Evolutionary conservation across 768 basidiomycete genomes (phyloP).

Genomic region (Tylopilus subfusipes): DNA sequence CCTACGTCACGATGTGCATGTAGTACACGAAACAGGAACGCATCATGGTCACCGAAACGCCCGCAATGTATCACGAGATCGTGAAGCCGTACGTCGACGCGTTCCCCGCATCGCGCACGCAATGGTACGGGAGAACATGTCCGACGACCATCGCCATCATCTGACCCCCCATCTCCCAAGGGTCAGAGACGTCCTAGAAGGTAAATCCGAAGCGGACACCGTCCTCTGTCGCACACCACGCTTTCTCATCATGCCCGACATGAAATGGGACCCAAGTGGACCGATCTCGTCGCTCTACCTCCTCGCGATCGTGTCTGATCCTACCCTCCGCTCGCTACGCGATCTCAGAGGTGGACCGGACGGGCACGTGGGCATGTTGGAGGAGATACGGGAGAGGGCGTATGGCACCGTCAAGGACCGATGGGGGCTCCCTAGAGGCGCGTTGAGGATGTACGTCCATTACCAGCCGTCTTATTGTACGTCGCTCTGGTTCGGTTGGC

Average conservation of each 20-base stretch:
- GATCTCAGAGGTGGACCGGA: conserved; percentile 52
- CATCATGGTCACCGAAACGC: conserved; percentile 79
- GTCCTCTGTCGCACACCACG: conserved; percentile 60
- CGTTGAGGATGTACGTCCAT: conserved; percentile 80
- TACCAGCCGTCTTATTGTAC: conserved; percentile 96
- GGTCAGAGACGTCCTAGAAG: conserved; percentile 82
- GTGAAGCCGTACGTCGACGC: conserved; percentile 77
- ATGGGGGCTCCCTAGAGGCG: conserved; percentile 63
- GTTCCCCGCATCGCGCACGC: conserved; percentile 71
- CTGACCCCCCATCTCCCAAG: conserved; percentile 36
- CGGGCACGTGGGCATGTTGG: conserved; percentile 64
- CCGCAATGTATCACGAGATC: conserved; percentile 62
- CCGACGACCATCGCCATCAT: background rate
- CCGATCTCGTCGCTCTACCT: conserved; percentile 70
- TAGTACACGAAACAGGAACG: conserved; percentile 76
- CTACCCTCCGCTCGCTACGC: conserved; percentile 64
- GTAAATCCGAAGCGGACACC: conserved; percentile 69
- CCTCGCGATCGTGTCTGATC: conserved; percentile 66
- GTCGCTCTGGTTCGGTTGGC: conserved; percentile 20
- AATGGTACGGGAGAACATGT: conserved; percentile 54
- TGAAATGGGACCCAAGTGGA: conserved; percentile 94
- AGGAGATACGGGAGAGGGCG: conserved; percentile 57
- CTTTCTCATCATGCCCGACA: conserved; percentile 87
- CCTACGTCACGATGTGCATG: background rate
- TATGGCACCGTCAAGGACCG: conserved; percentile 48